These are phyloP conservation scores for Kwoniella shandongensis DNA, from an alignment of 768 basidiomycete species.

Conservation along the genomic window DNA sequence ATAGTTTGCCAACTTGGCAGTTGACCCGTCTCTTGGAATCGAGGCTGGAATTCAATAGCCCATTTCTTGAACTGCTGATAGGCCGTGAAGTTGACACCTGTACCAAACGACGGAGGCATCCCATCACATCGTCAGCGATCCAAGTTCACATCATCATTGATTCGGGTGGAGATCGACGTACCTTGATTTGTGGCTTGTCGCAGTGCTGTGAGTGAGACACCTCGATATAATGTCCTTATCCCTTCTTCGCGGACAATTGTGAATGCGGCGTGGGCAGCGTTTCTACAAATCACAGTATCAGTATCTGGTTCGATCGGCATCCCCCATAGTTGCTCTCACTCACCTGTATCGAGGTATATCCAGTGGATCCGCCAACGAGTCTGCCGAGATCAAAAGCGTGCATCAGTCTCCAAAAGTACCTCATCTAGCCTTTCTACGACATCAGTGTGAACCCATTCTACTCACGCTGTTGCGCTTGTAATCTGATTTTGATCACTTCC, in stretches of 20 bases:
- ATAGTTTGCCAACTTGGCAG: constrained; percentile 96
- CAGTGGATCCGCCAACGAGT: constrained; percentile 92
- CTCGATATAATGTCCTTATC: constrained; percentile 76
- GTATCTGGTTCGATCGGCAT: too few relatives aligned
- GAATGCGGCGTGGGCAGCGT: constrained; percentile 94
- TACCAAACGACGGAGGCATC: background rate
- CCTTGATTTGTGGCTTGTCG: constrained; percentile 98
- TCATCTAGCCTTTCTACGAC: background rate
- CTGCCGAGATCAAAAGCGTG: constrained; percentile 11
- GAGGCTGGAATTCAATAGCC: constrained; percentile 74
- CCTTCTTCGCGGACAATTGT: constrained; percentile 94
- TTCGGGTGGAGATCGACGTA: constrained; percentile 49
- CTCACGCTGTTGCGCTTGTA: constrained; percentile 86
- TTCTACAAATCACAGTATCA: constrained; percentile 50
- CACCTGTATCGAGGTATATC: constrained; percentile 84
- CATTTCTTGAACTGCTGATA: constrained; percentile 95
- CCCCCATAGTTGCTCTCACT: too few relatives aligned
- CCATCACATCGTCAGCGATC: background rate
- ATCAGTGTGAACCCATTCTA: background rate
- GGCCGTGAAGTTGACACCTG: constrained; percentile 94
- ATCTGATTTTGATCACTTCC: constrained; percentile 98
- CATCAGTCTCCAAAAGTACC: background rate
- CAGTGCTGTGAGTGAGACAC: constrained; percentile 87
- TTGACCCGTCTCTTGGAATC: constrained; percentile 59
- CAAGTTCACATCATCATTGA: too few relatives aligned